Conservation (phyloP, 495 filamentous ascomycete species). For the Penicillium nucicola region DNA sequence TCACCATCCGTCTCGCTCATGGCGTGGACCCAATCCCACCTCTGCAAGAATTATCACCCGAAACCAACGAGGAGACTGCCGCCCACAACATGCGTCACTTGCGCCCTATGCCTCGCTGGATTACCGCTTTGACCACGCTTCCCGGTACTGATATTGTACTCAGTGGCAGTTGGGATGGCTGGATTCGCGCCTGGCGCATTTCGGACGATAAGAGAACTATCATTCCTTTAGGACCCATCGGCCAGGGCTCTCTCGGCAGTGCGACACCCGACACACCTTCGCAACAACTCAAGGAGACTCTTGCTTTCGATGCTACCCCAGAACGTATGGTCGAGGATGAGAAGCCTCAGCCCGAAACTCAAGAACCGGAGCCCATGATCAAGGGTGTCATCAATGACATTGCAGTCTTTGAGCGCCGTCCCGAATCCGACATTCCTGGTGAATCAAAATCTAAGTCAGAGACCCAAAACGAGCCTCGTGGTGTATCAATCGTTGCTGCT, state of each 20-base stretch:
- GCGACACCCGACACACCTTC: slow-evolving; percentile 33
- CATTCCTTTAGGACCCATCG: slow-evolving; percentile 65
- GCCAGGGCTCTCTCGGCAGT: slow-evolving; percentile 24
- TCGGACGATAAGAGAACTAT: slow-evolving; percentile 80
- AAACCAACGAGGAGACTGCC: slow-evolving; percentile 57
- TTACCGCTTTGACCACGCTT: slow-evolving; percentile 82
- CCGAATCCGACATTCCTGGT: slow-evolving; percentile 27
- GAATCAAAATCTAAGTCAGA: slow-evolving; percentile 57
- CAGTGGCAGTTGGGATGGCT: slow-evolving; percentile 92
- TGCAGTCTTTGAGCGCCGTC: slow-evolving; percentile 67
- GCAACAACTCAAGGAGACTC: slow-evolving; percentile 33
- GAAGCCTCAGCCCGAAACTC: slow-evolving; percentile 7
- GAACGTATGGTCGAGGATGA: slow-evolving; percentile 22
- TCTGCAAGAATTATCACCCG: slow-evolving; percentile 68
- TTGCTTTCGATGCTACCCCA: slow-evolving; percentile 24
- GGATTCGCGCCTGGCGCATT: slow-evolving; percentile 78
- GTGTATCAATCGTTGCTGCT: slow-evolving; percentile 75
- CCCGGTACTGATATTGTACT: slow-evolving; percentile 86
- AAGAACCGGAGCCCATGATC: slow-evolving; percentile 38
- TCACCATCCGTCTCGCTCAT: slow-evolving; percentile 75
- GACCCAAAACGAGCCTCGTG: slow-evolving; percentile 46
- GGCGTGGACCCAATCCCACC: slow-evolving; percentile 66
- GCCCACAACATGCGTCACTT: slow-evolving; percentile 48
- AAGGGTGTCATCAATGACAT: slow-evolving; percentile 85
- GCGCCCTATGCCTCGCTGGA: slow-evolving; percentile 65